These are phyloP conservation scores for Colletotrichum brevisporum DNA, from an alignment of 2,329 filamentous ascomycete species.

Conservation along the genomic window DNA sequence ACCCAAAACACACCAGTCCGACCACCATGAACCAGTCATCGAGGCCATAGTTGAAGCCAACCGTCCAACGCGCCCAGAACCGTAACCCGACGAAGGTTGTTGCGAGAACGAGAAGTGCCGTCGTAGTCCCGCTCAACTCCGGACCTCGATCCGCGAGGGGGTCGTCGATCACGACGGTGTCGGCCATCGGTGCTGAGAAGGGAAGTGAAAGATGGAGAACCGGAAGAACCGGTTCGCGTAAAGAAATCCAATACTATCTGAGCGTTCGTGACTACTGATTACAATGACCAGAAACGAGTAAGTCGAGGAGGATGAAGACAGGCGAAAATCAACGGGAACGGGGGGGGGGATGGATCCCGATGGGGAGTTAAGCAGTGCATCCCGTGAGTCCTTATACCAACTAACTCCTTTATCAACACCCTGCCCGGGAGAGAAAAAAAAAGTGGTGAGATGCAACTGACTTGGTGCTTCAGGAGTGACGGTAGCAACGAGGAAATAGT, in stretches of 20 bases:
- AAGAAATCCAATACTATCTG: conserved; percentile 10
- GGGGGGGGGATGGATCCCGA: conserved; percentile 1
- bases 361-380: not conserved
- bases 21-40: conserved; percentile 37
- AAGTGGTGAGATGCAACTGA: conserved; percentile 14
- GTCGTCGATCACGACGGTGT: conserved; percentile 15
- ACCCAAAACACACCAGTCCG: conserved; percentile 21
- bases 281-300: not conserved
- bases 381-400: conserved; percentile 29
- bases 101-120: conserved; percentile 32
- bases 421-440: conserved; percentile 13
- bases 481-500: conserved; percentile 7
- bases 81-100: conserved; percentile 29
- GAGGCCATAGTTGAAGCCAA: conserved; percentile 32
- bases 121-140: conserved; percentile 31
- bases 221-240: not conserved
- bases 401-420: not conserved
- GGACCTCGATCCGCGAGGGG: conserved; percentile 34
- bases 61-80: conserved; percentile 32
- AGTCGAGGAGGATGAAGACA: conserved; percentile 8
- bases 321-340: not conserved
- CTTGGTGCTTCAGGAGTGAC: conserved; percentile 20
- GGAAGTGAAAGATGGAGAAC: conserved; percentile 3
- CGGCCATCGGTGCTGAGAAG: conserved; percentile 25
- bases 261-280: not conserved